phyloP scores from a whole-genome alignment of 345 rosid genomes.

The Heritiera littoralis region DNA sequence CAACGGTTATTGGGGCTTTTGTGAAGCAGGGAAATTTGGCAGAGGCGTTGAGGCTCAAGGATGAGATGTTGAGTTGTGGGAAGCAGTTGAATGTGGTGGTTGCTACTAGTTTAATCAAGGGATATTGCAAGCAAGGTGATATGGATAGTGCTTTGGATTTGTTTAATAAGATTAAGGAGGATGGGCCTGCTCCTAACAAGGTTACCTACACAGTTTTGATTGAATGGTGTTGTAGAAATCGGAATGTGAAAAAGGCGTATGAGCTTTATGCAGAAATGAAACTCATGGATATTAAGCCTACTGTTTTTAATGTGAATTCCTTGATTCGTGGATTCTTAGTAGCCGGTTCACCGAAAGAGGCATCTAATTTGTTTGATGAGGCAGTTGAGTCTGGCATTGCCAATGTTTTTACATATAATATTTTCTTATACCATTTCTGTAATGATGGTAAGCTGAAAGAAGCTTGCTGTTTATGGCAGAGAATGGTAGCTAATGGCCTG shows the following conservation, averaged over 20 bases:
- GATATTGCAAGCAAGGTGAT: conserved; percentile 55
- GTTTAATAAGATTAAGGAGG: conserved; percentile 52
- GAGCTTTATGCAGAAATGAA: conserved; percentile 69
- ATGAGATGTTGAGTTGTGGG: conserved; percentile 72
- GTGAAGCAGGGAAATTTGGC: conserved; percentile 57
- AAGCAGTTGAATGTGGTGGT: conserved; percentile 54
- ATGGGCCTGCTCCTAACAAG: conserved; percentile 60
- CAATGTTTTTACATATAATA: conserved; percentile 55
- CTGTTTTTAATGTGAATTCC: conserved; percentile 48
- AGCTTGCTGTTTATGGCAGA: conserved; percentile 52
- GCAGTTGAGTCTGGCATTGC: conserved; percentile 55
- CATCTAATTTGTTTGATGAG: conserved; percentile 53
- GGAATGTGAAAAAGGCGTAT: conserved; percentile 53
- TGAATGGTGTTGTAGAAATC: conserved; percentile 60
- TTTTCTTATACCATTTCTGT: conserved; percentile 52
- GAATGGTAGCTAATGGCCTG: conserved; percentile 54
- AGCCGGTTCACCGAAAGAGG: conserved; percentile 42
- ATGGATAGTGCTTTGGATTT: conserved; percentile 54
- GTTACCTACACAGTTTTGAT: conserved; percentile 67
- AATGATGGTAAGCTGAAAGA: conserved; percentile 54
- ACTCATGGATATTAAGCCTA: conserved; percentile 45
- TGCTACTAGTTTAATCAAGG: conserved; percentile 69
- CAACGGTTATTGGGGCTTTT: conserved; percentile 54
- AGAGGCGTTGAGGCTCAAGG: conserved; percentile 71
- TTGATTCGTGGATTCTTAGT: conserved; percentile 59